Percentiles rank a stretch among this genome's conserved stretches.
phyloP scores from a whole-genome alignment of 192 early-diverging fungal genomes.

The Neocallimastix lanati region DNA sequence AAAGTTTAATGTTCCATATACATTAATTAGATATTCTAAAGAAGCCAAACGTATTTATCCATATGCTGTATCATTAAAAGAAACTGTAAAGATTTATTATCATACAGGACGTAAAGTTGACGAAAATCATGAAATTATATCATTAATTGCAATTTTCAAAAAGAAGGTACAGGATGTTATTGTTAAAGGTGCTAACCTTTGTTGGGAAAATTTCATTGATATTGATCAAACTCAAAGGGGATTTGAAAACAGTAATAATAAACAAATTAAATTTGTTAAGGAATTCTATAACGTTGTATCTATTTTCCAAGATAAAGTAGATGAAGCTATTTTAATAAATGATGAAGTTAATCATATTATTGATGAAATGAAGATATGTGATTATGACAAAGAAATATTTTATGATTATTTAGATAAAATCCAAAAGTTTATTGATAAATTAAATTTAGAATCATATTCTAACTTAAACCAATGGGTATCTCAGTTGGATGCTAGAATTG shows the following conservation, averaged over 20 bases:
- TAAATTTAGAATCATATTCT: constrained; percentile 86
- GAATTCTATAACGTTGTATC: constrained; percentile 80
- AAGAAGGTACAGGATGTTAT: constrained; percentile 82
- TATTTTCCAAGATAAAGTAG: constrained; percentile 91
- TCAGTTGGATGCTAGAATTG: constrained; percentile 61
- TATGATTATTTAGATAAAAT: constrained; percentile 52
- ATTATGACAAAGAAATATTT: constrained; percentile 52
- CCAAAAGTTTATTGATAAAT: constrained; percentile 75
- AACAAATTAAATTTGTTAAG: constrained; percentile 81
- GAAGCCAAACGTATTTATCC: constrained; percentile 96
- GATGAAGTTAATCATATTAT: constrained; percentile 63
- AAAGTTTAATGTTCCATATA: constrained; percentile 79
- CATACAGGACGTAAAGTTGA: constrained; percentile 66
- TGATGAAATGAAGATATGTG: constrained; percentile 67
- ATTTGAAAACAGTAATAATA: constrained; percentile 35
- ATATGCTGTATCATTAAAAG: constrained; percentile 87
- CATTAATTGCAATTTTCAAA: constrained; percentile 84
- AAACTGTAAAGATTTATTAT: constrained; percentile 83
- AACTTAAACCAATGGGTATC: constrained; percentile 83
- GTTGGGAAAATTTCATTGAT: constrained; percentile 8
- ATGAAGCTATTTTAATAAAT: constrained; percentile 56
- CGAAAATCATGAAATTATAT: constrained; percentile 42
- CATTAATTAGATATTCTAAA: constrained; percentile 74
- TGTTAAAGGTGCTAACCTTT: constrained; percentile 32
- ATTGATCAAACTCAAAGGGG: constrained; percentile 26